Evolutionary conservation across 352 stramenopile species (phyloP), one percentile per base, ranked within the genome.

Genomic region (Globisporangium radiosum): DNA sequence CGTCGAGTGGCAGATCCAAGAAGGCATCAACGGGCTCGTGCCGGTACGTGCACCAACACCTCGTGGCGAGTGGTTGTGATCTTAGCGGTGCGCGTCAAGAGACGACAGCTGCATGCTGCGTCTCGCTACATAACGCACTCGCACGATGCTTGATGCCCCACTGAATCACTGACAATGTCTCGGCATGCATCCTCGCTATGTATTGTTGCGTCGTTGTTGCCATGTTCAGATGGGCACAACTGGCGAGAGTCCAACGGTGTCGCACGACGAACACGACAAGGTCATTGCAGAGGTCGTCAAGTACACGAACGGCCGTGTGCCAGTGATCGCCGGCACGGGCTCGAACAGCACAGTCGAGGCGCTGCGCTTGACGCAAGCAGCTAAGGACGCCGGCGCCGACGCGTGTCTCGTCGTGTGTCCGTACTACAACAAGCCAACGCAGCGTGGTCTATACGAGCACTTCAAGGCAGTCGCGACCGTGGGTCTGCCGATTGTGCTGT

Each of bases 401-500:
- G 96, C 94, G 37, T 96, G 81, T 52, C 78, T 99, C 2, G 83
- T 99, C 39, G 96, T 99, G 5, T 98, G 94, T 61, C 97, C 97
- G 52, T 99, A 99, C 78, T 99, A 99, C 80, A 97, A 99, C 76
- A 99, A 99, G 81, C 96, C 97, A 44, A 97, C 96, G 19, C 96
- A 99, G 76, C 88, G 94, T 67, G 93, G 89, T 13, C 69, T 99
- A 52, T 94, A 98, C 57, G 77, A 94, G 43, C 95, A 99, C 76
- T 98, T 98, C 73, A 95, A 96, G 82, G 73, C 77, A 7, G 81
- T 95, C 47, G 82, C 84, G 19, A 75, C 75, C 15, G 75, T 96
- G 36, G 92, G 90, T 8, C 68, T 99, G 54, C 96, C 96, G 19
- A 81, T 98, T 50, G 83, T 98, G 43, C 71, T 99, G 53, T 99